Evolutionary conservation across 1,284 basidiomycete species (phyloP).

Genomic region (Tilletia setariae): DNA sequence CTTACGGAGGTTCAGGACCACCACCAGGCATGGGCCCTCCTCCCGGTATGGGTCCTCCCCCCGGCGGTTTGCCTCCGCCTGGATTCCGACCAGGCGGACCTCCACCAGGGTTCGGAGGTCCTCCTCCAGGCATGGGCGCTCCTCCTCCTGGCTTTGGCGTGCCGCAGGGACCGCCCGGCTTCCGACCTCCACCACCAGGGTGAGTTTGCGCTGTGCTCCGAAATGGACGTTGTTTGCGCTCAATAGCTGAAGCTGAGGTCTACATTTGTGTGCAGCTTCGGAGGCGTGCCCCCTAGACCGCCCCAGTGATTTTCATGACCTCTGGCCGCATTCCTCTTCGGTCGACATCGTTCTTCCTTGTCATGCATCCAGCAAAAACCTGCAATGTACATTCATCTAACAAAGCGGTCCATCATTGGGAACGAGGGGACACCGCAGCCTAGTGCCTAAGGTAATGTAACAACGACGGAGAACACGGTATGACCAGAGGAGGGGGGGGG

Average conservation of each 20-base stretch:
- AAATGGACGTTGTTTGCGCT: background rate
- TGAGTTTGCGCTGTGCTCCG: background rate
- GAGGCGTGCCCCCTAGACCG: background rate
- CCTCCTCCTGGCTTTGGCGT: conserved; percentile 17
- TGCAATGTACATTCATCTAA: too few species aligned
- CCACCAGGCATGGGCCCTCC: conserved; percentile 61
- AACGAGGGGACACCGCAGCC: too few species aligned
- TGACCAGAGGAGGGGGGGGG: too few species aligned
- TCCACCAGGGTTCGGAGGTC: conserved; percentile 29
- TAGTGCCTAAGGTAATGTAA: too few species aligned
- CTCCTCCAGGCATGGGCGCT: conserved; percentile 21
- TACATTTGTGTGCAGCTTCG: background rate
- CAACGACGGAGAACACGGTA: too few species aligned
- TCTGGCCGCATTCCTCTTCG: too few species aligned
- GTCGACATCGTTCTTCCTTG: too few species aligned
- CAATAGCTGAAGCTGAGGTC: background rate
- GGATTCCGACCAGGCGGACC: conserved; percentile 31
- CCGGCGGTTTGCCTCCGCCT: conserved; percentile 48
- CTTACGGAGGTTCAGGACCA: conserved; percentile 59
- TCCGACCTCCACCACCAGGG: conserved; percentile 16
- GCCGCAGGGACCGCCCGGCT: conserved; percentile 15
- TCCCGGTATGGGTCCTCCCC: conserved; percentile 35
- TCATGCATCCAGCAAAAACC: too few species aligned
- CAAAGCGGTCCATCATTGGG: too few species aligned
- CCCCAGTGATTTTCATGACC: background rate